These are phyloP conservation scores for Taphrina sp. DNA, from an alignment of 1,139 yeast species.

Conservation along the genomic window DNA sequence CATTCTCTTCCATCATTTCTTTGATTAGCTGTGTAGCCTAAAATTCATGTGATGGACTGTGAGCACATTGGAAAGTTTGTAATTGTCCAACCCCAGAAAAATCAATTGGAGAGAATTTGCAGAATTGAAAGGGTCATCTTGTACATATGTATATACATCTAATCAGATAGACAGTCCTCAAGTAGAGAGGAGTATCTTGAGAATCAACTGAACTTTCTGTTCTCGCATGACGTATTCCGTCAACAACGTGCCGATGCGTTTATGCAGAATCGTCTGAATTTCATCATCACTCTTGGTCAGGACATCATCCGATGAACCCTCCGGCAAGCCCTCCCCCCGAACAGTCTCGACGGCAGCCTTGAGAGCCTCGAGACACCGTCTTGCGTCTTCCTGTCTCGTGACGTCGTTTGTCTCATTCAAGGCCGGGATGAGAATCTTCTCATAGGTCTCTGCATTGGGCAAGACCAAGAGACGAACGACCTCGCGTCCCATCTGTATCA, in stretches of 20 bases:
- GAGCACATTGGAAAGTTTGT: too few relatives aligned
- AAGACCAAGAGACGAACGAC: slow-evolving; percentile 79
- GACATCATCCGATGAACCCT: background rate
- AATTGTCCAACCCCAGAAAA: too few relatives aligned
- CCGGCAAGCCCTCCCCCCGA: slow-evolving; percentile 1
- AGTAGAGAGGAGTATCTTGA: slow-evolving; percentile 19
- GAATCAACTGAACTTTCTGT: slow-evolving; percentile 12
- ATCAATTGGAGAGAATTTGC: too few relatives aligned
- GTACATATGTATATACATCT: too few relatives aligned
- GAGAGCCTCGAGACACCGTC: slow-evolving; percentile 31
- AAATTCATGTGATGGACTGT: too few relatives aligned
- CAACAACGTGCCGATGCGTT: slow-evolving; percentile 19
- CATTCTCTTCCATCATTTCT: too few relatives aligned
- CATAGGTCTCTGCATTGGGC: slow-evolving; percentile 85
- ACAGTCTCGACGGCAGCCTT: slow-evolving; percentile 14
- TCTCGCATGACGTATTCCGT: slow-evolving; percentile 23
- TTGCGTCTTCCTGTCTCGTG: slow-evolving; percentile 36
- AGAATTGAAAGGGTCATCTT: too few relatives aligned
- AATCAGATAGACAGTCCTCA: background rate
- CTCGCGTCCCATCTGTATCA: slow-evolving; percentile 80
- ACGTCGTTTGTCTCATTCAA: slow-evolving; percentile 5
- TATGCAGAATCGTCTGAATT: slow-evolving; percentile 5
- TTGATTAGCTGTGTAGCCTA: too few relatives aligned
- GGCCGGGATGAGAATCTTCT: slow-evolving; percentile 50
- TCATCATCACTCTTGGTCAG: slow-evolving; percentile 20